Evolutionary conservation across 768 basidiomycete species (phyloP), one percentile per base, ranked within the genome.

Genomic region (Tulasnella sp.): DNA sequence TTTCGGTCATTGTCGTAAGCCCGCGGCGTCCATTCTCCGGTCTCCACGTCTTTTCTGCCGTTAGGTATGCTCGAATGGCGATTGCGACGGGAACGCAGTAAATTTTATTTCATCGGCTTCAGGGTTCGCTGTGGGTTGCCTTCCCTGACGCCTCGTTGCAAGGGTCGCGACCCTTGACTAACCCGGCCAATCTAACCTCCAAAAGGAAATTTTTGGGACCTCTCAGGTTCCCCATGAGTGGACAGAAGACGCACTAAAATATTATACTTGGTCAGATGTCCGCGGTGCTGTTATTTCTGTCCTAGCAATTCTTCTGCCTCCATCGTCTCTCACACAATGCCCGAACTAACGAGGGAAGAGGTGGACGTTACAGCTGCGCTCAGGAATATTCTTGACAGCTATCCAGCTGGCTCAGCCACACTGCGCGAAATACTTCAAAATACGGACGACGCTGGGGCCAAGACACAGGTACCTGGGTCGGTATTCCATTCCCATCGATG

Each of bases 361-460:
- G 74, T 75, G 41, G 74, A 75, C 12, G 31, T 77, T 48, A 77
- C 76, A n/a, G 44, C 46, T 5, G 44, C 58, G 1, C 44, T 77
- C 3, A 48, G n/a, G 58, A 54, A 54, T 54, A 77, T 77, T 40
- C 76, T 77, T 24, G 76, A 77, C 48, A 77, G 40, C 37, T 54
- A 77, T 58, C 76, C 76, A 50, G 76, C 48, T 48, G 76, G 76
- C 28, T 54, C 76, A 16, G 76, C 76, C 12, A 54, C 58, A 4
- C 37, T 77, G 58, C 24, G 76, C 28, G 76, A 77, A 54, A 34
- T 77, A 24, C 76, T 54, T 1, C 76, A 77, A 41, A 77, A 77
- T 54, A 54, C 44, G 2, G 76, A 77, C 41, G 76, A 77, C 48
- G 42, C 44, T 28, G 76, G 48, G 18, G 76, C 50, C 3, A 2